Evolutionary conservation across 371 early-diverging fungal genomes (phyloP).

Genomic region (Apophysomyces ossiformis): DNA sequence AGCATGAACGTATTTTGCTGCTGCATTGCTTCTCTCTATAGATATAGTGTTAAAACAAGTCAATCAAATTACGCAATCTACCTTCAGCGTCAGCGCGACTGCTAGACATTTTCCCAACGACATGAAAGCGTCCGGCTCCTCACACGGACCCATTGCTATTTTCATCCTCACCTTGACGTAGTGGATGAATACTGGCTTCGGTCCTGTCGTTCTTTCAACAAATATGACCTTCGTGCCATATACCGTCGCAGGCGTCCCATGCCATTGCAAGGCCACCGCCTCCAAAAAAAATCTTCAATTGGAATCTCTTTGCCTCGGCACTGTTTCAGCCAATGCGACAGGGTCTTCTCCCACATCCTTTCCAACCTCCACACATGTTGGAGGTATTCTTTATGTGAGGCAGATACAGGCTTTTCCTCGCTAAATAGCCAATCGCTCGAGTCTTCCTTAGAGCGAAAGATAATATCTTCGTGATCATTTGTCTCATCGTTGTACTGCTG

Average conservation of each 20-base stretch:
- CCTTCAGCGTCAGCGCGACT: background rate
- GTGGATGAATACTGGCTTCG: slow-evolving; percentile 3
- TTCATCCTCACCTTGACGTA: background rate
- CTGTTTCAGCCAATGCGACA: slow-evolving; percentile 7
- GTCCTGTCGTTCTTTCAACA: background rate
- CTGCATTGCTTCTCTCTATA: slow-evolving; percentile 9
- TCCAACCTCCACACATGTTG: background rate
- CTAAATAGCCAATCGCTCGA: background rate
- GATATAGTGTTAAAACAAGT: slow-evolving; percentile 1
- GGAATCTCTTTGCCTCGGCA: background rate
- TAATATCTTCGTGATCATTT: background rate
- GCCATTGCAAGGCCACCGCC: background rate
- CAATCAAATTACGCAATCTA: no score
- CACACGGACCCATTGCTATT: background rate
- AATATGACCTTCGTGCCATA: slow-evolving; percentile 7
- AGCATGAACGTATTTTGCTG: background rate
- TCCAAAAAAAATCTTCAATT: background rate
- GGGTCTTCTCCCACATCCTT: background rate
- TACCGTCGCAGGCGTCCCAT: background rate
- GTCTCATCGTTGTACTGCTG: background rate
- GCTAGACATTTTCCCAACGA: background rate
- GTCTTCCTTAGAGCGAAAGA: background rate
- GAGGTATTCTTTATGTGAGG: background rate
- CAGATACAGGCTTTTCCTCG: background rate
- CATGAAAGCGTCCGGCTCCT: background rate